Evolutionary conservation across 2,329 filamentous ascomycete species (phyloP), one percentile per base, ranked within the genome.

Genomic region (Pyrenochaeta sp.): DNA sequence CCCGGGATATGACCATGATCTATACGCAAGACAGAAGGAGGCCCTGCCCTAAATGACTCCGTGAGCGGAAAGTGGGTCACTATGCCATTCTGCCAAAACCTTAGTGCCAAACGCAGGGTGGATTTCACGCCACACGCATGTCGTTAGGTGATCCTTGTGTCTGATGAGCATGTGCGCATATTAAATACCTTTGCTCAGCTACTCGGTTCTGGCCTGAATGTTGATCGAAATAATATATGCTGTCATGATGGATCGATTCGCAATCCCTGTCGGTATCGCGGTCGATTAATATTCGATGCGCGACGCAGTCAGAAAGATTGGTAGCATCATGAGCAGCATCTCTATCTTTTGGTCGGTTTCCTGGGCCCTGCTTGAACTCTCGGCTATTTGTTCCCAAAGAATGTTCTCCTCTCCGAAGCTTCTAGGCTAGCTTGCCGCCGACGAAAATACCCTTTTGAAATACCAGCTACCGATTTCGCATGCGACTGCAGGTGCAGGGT

Each of bases 61-160:
- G 21, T 28, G 34, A 44, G 36, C 14, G 19, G 31, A 18, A 44
- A 41, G 51, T 51, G 51, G 51, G 44, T 49, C 46, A 18, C n/a
- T n/a, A 22, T 34, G 26, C 14, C 27, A 28, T 42, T 35, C 32
- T 34, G 30, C 29, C 40, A 34, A 38, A 23, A 21, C 22, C 20
- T 32, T 47, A 47, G 46, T 35, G 27, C 21, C 37, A 48, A 45
- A 44, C 43, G 21, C 18, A 14, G 26, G 35, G 42, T 35, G 29
- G 35, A 23, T 23, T 28, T 32, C 22, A 45, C 37, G 37, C 32
- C 36, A 35, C 41, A 26, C 22, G 19, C 24, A 17, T 22, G 24
- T 13, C 15, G 11, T 21, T 23, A 15, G 31, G 14, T 14, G 18
- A 13, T 14, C 31, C 10, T 23, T 13, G 19, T 22, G 17, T 34